Evolutionary conservation across 2,329 filamentous ascomycete species (phyloP), one percentile per base, ranked within the genome.

Genomic region (Ilyonectria destructans): DNA sequence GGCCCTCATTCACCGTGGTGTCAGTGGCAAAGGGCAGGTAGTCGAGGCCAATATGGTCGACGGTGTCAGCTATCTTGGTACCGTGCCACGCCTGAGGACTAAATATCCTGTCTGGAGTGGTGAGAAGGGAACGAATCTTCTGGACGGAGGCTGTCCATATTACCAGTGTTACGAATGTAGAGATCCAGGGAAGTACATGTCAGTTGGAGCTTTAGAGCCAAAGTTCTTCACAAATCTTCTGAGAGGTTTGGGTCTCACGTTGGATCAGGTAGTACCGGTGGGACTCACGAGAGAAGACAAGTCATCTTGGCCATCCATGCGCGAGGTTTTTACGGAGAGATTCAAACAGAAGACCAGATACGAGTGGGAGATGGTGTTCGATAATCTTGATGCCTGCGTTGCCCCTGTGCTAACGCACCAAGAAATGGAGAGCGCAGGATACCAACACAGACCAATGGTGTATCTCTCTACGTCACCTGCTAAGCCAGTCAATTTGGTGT

Each of bases 11-110:
- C 86, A 89, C 13, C 84, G 94, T 37, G 82, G 85, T 49, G 83
- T 80, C 54, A 90, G 85, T 0, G 93, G 93, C 2, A 40, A 40
- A 6, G 37, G 37, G 13, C 37, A 40, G 15, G 37, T 40, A 17
- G 37, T 40, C 0, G 94, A 97, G 82, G 93, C 93, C 17, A 97
- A 96, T 80, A 98, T 98, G 95, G 95, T 97, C 12, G 95, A 98
- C 82, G 95, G 95, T 10, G 89, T 88, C 26, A 88, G 90, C 43
- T 95, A 95, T 79, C 82, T 98, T 26, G 91, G 91, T 2, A 92
- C 90, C 0, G 95, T 95, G 82, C 91, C 93, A 62, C 86, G 95
- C 35, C 82, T 96, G 62, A 84, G 85, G 31, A 84, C 85, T 67
- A 90, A 91, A 77, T 90, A 84, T 6, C 86, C 88, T 1, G 78